Evolutionary conservation across 352 stramenopile species (phyloP).

Genomic region (Albugo candida): DNA sequence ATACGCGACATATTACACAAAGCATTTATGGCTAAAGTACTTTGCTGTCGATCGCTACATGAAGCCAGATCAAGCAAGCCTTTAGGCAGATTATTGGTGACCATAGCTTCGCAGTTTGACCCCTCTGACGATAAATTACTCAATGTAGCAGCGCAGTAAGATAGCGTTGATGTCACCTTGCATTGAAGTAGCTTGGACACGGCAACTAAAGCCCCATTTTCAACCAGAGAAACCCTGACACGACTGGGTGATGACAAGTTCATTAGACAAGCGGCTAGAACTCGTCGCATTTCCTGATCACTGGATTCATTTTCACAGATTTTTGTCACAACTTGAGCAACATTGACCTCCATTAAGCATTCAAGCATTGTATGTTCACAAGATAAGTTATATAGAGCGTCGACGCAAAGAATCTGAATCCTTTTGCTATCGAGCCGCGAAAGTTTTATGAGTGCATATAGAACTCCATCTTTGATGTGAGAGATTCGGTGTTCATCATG

Average conservation of each 20-base stretch:
- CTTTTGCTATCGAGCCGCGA: constrained; percentile 60
- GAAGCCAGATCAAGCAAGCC: constrained; percentile 28
- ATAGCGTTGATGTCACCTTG: constrained; percentile 44
- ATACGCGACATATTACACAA: constrained; percentile 61
- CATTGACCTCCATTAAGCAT: constrained; percentile 66
- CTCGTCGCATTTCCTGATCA: constrained; percentile 53
- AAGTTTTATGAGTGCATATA: constrained; percentile 79
- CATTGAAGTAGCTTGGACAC: constrained; percentile 51
- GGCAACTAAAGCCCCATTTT: constrained; percentile 37
- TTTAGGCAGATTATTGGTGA: constrained; percentile 18
- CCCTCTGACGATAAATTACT: constrained; percentile 46
- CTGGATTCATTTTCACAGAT: constrained; percentile 74
- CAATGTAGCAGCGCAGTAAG: constrained; percentile 45
- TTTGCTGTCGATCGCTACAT: constrained; percentile 29
- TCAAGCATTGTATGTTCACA: constrained; percentile 49
- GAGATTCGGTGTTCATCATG: constrained; percentile 57
- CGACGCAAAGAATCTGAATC: constrained; percentile 60
- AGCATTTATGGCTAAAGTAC: constrained; percentile 49
- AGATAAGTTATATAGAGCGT: constrained; percentile 70
- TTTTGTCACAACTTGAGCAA: constrained; percentile 69
- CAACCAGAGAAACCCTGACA: constrained; percentile 39
- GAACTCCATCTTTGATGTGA: constrained; percentile 71
- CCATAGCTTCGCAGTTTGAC: constrained; percentile 59
- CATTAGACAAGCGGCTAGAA: constrained; percentile 50
- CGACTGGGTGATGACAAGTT: constrained; percentile 42